These are phyloP conservation scores for Saccharum officinarum DNA, from an alignment of 176 grass and related monocot species.

Conservation along the genomic window DNA sequence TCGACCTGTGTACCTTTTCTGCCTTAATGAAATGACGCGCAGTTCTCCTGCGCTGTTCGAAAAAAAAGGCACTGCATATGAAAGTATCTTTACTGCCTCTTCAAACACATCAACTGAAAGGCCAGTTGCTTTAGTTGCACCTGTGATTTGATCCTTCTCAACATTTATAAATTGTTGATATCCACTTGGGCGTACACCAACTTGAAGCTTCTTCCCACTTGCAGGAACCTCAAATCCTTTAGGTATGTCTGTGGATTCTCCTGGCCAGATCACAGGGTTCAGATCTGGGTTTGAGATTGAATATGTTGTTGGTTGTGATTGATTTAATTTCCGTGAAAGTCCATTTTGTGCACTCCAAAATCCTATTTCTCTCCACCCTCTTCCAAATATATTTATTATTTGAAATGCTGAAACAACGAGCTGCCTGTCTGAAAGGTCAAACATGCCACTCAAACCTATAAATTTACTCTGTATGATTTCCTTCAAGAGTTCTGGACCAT, in stretches of 20 bases:
- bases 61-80: slow-evolving; percentile 36
- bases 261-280: slow-evolving; percentile 39
- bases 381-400: slow-evolving; percentile 58
- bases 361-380: slow-evolving; percentile 25
- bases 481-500: slow-evolving; percentile 56
- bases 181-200: slow-evolving; percentile 31
- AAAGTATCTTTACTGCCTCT: slow-evolving; percentile 30
- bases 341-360: slow-evolving; percentile 44
- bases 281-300: background rate
- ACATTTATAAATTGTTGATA: slow-evolving; percentile 27
- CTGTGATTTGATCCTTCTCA: slow-evolving; percentile 27
- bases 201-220: slow-evolving; percentile 30
- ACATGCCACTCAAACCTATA: slow-evolving; percentile 51
- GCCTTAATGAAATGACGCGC: too few species aligned
- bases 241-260: slow-evolving; percentile 21
- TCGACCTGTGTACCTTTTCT: too few species aligned
- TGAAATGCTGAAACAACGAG: slow-evolving; percentile 40
- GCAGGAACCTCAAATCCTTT: slow-evolving; percentile 40
- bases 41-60: too few species aligned
- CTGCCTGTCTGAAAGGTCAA: slow-evolving; percentile 52
- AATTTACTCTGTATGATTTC: slow-evolving; percentile 45
- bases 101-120: slow-evolving; percentile 47
- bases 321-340: slow-evolving; percentile 22
- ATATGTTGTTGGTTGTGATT: background rate
- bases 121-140: slow-evolving; percentile 20